Conservation (phyloP, 495 filamentous ascomycete species). For the Margaritispora aquatica region DNA sequence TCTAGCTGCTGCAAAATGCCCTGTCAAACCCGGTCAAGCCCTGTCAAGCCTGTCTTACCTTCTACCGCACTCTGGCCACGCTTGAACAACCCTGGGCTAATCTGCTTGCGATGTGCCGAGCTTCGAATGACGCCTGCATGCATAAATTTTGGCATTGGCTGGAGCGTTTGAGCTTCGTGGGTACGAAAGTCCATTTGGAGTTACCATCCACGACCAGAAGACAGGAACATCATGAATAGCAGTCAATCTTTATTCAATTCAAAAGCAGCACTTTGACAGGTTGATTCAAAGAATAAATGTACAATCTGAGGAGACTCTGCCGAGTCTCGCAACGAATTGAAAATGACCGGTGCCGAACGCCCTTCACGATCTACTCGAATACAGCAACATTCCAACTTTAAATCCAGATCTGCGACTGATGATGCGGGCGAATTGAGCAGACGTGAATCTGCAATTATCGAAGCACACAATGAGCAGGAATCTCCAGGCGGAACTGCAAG, state of each 20-base stretch:
- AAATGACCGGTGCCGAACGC: neutral
- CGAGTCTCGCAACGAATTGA: neutral
- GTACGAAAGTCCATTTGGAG: no score
- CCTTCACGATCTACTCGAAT: neutral
- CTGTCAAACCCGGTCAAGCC: no score
- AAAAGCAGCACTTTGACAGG: no score
- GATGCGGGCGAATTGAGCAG: constrained; percentile 44
- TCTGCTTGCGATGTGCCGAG: no score
- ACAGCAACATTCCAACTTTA: constrained; percentile 32
- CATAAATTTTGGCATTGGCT: neutral
- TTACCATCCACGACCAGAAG: no score
- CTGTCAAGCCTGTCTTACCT: neutral
- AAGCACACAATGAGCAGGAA: neutral
- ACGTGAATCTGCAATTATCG: constrained; percentile 21
- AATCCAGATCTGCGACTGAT: constrained; percentile 47
- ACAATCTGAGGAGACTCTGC: neutral
- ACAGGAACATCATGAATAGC: neutral
- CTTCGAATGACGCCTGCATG: neutral
- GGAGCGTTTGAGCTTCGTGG: no score
- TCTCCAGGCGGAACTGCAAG: neutral
- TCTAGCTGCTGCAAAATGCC: no score
- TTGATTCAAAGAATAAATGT: neutral
- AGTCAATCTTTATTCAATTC: no score
- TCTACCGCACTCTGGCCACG: neutral
- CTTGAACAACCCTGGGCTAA: neutral